These are phyloP conservation scores for Parascedosporium putredinis DNA, from an alignment of 2,329 filamentous ascomycete species.

Conservation along the genomic window DNA sequence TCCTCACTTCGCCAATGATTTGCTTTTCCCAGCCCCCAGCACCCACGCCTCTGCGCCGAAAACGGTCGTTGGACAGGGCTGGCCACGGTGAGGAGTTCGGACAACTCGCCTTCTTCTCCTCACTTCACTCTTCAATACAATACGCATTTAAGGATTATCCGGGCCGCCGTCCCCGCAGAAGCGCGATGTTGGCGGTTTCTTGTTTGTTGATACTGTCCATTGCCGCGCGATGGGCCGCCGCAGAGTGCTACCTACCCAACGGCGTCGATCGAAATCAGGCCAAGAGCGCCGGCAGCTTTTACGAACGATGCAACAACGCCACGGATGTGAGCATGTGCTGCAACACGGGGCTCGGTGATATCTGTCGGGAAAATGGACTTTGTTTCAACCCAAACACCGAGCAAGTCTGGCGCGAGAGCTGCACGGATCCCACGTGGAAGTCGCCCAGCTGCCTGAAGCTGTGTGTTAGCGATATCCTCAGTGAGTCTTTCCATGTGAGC, in stretches of 20 bases:
- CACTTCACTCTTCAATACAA: too few species aligned
- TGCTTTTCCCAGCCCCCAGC: too few species aligned
- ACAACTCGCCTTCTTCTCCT: too few species aligned
- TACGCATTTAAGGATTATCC: too few species aligned
- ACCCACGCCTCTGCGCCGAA: too few species aligned
- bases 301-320: constrained; percentile 5
- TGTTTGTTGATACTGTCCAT: neutral
- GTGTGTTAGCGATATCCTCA: constrained; percentile 7
- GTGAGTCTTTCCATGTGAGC: constrained; percentile 6
- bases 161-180: too few species aligned
- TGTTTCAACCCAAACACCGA: constrained; percentile 6
- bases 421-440: constrained; percentile 16
- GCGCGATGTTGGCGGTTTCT: too few species aligned
- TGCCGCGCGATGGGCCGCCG: neutral
- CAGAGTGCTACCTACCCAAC: constrained; percentile 9
- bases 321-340: constrained; percentile 9
- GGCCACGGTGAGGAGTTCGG: too few species aligned
- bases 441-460: constrained; percentile 14
- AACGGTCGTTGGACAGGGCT: too few species aligned
- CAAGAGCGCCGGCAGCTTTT: neutral
- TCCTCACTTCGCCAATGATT: too few species aligned
- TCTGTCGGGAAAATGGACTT: constrained; percentile 7
- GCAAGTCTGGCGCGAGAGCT: constrained; percentile 14
- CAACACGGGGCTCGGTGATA: constrained; percentile 5
- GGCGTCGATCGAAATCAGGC: constrained; percentile 1